Base-by-base conservation (phyloP, 106 monocot genomes). In the Acanthochlamys bracteata region DNA sequence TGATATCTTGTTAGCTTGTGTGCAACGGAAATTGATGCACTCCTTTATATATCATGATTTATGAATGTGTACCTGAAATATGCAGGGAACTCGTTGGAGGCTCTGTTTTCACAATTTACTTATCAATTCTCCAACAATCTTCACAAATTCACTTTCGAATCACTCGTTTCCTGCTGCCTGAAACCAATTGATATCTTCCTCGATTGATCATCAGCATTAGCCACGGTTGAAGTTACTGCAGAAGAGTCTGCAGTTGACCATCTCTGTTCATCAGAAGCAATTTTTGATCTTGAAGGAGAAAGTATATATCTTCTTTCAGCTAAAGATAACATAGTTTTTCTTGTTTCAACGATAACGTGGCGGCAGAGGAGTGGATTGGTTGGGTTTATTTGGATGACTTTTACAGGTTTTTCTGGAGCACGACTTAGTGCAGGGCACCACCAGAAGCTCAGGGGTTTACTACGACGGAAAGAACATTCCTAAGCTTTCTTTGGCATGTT, bases 371-470 rank as follows among this genome's bases (percentile, higher is more conserved):
- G n/a, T n/a, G n/a, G n/a, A 56, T 42, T 66, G 66, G 26, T 76
- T 83, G 15, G 70, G 76, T 26, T 79, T 81, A 62, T 15, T 80
- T 71, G 79, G 86, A 26, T 57, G 72, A 63, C 46, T 73, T 66
- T 82, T 90, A 82, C 73, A 90, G 59, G 10, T 84, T 84, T 66
- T 90, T 95, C 63, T 95, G 95, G 43, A 95, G 76, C 21, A 80
- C 84, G 39, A 78, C 95, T 3, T 81, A n/a, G 95, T 14, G 95
- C 81, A 49, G 95, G 95, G 61, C 90, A 95, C 53, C 94, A 95
- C 94, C 94, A 95, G 53, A 95, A 95, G 8, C 94, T 80, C 90
- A 90, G 43, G 94, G 86, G 42, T 90, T 90, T 20, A 95, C 90
- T 24, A 84, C 94, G 71, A 95, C 90, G 42, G 95, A n/a, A n/a